Conservation (phyloP, 768 basidiomycete species). For the Pleurotus giganteus region DNA sequence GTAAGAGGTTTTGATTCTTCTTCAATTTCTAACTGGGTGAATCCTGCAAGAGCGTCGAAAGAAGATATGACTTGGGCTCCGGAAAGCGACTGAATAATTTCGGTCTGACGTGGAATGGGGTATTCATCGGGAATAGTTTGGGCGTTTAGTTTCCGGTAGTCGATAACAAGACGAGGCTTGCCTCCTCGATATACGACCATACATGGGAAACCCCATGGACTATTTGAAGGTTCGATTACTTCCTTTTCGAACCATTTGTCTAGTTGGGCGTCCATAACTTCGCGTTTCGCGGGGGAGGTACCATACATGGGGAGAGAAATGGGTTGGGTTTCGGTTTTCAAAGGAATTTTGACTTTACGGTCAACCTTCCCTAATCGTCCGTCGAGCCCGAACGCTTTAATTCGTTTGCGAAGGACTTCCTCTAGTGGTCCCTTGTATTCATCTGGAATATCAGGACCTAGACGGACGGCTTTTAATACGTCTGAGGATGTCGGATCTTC, state of each 20-base stretch:
- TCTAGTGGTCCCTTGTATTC: constrained; percentile 10
- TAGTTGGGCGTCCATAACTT: constrained; percentile 28
- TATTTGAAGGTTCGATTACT: constrained; percentile 37
- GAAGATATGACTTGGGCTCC: constrained; percentile 30
- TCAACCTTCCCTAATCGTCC: constrained; percentile 27
- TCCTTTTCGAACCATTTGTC: constrained; percentile 29
- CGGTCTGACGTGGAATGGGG: constrained; percentile 21
- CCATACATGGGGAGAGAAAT: constrained; percentile 24
- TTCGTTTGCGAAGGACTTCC: constrained; percentile 14
- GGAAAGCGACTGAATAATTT: constrained; percentile 25
- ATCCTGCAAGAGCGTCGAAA: constrained; percentile 36
- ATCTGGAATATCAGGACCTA: constrained; percentile 17
- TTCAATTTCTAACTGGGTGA: constrained; percentile 34
- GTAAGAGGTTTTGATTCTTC: constrained; percentile 28
- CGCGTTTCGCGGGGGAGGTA: constrained; percentile 24
- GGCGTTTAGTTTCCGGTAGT: constrained; percentile 14
- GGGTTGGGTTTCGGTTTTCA: constrained; percentile 22
- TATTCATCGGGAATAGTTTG: constrained; percentile 17
- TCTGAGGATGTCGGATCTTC: constrained; percentile 11
- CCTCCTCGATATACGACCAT: constrained; percentile 34
- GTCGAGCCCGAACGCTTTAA: constrained; percentile 27
- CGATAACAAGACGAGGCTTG: constrained; percentile 34
- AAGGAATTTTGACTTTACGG: constrained; percentile 20
- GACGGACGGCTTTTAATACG: constrained; percentile 12
- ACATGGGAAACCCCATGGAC: constrained; percentile 33